Percentiles rank a stretch among this genome's conserved stretches.
phyloP scores from a whole-genome alignment of 495 filamentous ascomycete species.

The Lophiostoma macrostomum region DNA sequence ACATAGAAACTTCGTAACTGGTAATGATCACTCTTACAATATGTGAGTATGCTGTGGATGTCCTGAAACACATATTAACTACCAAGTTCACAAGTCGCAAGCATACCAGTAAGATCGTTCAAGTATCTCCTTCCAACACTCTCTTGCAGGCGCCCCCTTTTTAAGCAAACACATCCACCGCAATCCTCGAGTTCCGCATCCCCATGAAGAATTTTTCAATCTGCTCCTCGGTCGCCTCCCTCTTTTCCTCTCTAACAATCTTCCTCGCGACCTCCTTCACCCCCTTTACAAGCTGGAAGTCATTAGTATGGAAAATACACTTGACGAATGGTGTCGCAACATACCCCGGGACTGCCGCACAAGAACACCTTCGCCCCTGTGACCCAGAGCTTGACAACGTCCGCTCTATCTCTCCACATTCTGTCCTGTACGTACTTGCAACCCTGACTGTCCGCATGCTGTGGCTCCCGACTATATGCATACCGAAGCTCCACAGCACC shows the following conservation, averaged over 20 bases:
- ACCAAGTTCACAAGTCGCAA: too few species aligned
- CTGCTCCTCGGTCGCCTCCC: constrained; percentile 17
- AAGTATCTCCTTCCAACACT: too few species aligned
- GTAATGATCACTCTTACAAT: too few species aligned
- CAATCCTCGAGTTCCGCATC: constrained; percentile 29
- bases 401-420: constrained; percentile 51
- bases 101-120: too few species aligned
- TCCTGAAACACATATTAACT: too few species aligned
- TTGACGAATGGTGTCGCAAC: too few species aligned
- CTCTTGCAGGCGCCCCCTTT: too few species aligned
- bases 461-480: constrained; percentile 49
- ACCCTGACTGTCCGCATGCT: constrained; percentile 37
- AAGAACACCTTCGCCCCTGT: constrained; percentile 59
- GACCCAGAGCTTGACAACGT: constrained; percentile 54
- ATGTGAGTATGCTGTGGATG: too few species aligned
- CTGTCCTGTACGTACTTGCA: constrained; percentile 64
- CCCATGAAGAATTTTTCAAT: constrained; percentile 29
- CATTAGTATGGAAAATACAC: too few species aligned
- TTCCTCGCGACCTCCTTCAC: constrained; percentile 53
- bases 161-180: constrained; percentile 26
- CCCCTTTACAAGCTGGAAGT: too few species aligned
- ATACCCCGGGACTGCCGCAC: constrained; percentile 62
- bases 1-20: too few species aligned
- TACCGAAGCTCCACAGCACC: constrained; percentile 59
- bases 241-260: constrained; percentile 39